Base-by-base conservation (phyloP, 371 early-diverging fungal species). In the Mucor piriformis region DNA sequence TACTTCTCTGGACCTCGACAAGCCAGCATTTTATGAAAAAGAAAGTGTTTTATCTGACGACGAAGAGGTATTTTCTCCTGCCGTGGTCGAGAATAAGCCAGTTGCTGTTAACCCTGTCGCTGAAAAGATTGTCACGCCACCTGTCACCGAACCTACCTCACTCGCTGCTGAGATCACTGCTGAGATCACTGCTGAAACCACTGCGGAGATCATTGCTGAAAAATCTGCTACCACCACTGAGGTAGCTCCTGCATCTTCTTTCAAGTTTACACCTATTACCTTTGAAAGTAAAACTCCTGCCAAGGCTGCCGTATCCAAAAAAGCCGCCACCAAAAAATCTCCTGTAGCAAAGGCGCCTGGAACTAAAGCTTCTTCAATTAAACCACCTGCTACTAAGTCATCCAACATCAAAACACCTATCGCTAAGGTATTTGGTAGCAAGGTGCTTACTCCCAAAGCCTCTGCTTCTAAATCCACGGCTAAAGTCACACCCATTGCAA, bases 231-330 rank as follows among this genome's bases (percentile, higher is more conserved):
- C 18, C 2, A 18, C 42, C 18, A 42, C 18, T 18, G 20, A 16
- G 3, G 42, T 18, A 18, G 42, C n/a, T 18, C n/a, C 46, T 1
- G 5, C 15, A 1, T 37, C 50, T 7, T 48, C 54, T 13, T 79
- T 79, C 58, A 70, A 70, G 40, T 79, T 61, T 38, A 79, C 80
- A 15, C 76, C 76, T 13, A 66, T 79, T 29, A 69, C 66, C 15
- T 79, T 79, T 61, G 71, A 62, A 37, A 64, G 61, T n/a, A 59
- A 59, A 37, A 32, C 64, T n/a, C n/a, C n/a, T 2, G 29, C 59
- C n/a, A 23, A 18, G 20, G 1, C 50, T 13, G 6, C 37, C 5
- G 8, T 21, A 10, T 50, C 40, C n/a, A 16, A 37, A 5, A 25
- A 3, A 1, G 32, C 49, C 18, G 52, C 57, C 11, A 20, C 50